Evolutionary conservation across 2,329 filamentous ascomycete species (phyloP), one percentile per base, ranked within the genome.

Genomic region (Colletotrichum kahawae): DNA sequence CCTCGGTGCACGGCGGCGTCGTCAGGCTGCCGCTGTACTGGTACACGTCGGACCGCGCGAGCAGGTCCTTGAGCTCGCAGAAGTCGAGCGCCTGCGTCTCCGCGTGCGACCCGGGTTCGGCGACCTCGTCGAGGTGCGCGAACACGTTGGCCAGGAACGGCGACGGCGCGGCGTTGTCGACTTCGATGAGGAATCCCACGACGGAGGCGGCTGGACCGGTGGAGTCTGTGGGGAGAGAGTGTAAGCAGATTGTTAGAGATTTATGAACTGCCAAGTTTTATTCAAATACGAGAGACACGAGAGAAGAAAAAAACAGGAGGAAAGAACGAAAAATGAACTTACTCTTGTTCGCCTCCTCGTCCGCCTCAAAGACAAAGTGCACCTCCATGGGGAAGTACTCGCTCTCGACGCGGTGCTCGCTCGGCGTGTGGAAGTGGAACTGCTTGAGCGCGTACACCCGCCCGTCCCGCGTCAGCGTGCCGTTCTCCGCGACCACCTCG

Each of bases 401-500:
- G 9, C 85, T 81, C 79, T 86, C 77, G 80, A 92, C 83, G 62
- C 87, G 85, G 78, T 92, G 91, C 84, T 92, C 91, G 57, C 88
- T 89, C 1, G 91, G 90, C 0, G 89, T 89, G 79, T 92, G 91
- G 82, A 92, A 90, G 81, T 92, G 90, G 83, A 91, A 92, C 77
- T 92, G 90, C 62, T 82, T 82, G 16, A 91, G 83, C 0, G 77
- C 79, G 80, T 87, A 91, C 18, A 83, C 79, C 18, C 81, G 80
- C 34, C 83, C 84, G 2, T 78, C 82, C 29, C 88, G 79, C 0
- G 78, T 82, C 5, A 90, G 85, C 13, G 84, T 87, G 34, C 89
- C 89, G 65, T 87, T 87, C 31, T 33, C 10, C 31, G 86, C 84
- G 27, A 87, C 80, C 59, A 90, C 86, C 79, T 90, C 86, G 48